A percentile compares a stretch with the other conserved stretches of the same genome.
phyloP scores from a whole-genome alignment of 192 early-diverging fungal species.

The Thamnidium elegans region DNA sequence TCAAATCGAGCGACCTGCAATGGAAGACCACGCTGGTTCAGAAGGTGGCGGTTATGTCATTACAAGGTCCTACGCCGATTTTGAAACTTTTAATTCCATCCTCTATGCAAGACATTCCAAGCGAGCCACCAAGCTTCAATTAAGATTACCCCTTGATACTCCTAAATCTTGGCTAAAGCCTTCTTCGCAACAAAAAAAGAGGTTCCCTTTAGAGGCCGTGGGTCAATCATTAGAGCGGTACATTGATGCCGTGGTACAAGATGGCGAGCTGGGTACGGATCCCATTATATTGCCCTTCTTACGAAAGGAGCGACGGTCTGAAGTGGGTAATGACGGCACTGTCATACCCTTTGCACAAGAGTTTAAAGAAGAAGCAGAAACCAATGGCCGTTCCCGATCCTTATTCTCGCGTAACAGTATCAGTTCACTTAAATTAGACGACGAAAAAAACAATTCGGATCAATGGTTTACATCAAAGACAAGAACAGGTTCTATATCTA shows the following conservation, averaged over 20 bases:
- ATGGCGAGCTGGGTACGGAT: constrained; percentile 29
- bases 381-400: constrained; percentile 2
- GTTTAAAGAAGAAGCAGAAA: constrained; percentile 5
- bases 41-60: constrained; percentile 40
- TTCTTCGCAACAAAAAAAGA: background rate
- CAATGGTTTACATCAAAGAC: background rate
- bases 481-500: constrained; percentile 1
- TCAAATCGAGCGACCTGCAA: constrained; percentile 36
- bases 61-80: constrained; percentile 33
- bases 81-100: constrained; percentile 28
- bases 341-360: constrained; percentile 17
- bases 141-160: constrained; percentile 29
- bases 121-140: constrained; percentile 7
- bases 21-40: constrained; percentile 7
- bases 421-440: background rate
- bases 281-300: constrained; percentile 27
- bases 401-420: constrained; percentile 2
- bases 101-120: constrained; percentile 21
- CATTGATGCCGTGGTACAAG: constrained; percentile 22
- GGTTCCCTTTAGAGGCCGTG: background rate
- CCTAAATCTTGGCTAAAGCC: constrained; percentile 21
- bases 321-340: background rate
- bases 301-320: constrained; percentile 27
- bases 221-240: constrained; percentile 29
- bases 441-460: background rate